Conservation (phyloP, 148 eudicot species). For the Suaeda aralocaspica region DNA sequence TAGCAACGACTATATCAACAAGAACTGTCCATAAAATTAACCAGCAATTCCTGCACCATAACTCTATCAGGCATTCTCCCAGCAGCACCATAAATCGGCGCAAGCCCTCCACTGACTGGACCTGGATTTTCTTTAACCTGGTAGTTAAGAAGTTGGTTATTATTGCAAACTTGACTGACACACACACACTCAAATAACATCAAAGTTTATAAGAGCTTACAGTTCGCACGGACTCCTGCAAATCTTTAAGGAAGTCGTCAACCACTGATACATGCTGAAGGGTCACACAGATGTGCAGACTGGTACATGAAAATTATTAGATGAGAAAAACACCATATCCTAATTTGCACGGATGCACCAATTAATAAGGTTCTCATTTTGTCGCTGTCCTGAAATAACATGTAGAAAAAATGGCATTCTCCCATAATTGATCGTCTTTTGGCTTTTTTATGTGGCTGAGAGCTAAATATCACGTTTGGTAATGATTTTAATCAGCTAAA, state of each 20-base stretch:
- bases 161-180: background rate
- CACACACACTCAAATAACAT: background rate
- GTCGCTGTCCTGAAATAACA: too few relatives aligned
- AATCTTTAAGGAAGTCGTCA: constrained; percentile 73
- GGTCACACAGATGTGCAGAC: constrained; percentile 90
- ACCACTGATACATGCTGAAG: constrained; percentile 83
- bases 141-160: background rate
- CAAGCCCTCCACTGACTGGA: constrained; percentile 83
- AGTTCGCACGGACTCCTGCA: constrained; percentile 59
- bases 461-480: too few relatives aligned
- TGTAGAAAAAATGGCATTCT: too few relatives aligned
- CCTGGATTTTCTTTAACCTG: constrained; percentile 91
- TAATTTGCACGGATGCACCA: background rate
- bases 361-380: too few relatives aligned
- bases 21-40: constrained; percentile 77
- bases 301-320: constrained; percentile 24
- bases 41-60: constrained; percentile 75
- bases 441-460: too few relatives aligned
- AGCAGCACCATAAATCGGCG: constrained; percentile 98
- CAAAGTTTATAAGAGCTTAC: constrained; percentile 45
- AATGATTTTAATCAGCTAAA: too few relatives aligned
- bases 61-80: constrained; percentile 96
- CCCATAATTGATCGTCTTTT: too few relatives aligned
- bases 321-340: constrained; percentile 1
- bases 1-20: constrained; percentile 41